Base-by-base conservation (phyloP, 179 eudicot species). In the Drosera spatulata region DNA sequence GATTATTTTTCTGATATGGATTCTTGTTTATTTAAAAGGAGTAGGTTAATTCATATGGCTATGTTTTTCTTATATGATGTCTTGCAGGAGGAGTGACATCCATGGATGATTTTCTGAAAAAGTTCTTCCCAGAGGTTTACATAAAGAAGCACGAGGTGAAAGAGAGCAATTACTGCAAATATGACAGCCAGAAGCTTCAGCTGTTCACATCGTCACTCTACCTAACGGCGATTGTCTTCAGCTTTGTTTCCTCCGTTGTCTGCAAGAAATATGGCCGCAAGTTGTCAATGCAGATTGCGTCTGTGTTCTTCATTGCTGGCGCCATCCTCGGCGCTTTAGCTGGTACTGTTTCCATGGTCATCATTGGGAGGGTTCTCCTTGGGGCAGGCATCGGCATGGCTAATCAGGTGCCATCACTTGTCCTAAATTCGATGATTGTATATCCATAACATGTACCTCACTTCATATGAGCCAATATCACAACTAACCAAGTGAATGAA, bases 101-200 rank as follows among this genome's bases (percentile, higher is more conserved):
- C 7, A 45, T 45, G 49, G 49, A 45, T 45, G 49, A 45, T 45
- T 45, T 45, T 45, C 49, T 45, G 49, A 1, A 6, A 45, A 10
- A 6, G 10, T 45, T 45, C 10, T 45, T 45, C 10, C 49, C 49
- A 6, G 10, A 45, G 1, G 49, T 45, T 45, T 45, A 45, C 10
- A 2, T 45, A 10, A 45, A 14, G 55, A 51, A 51, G 33, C 55
- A 10, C n/a, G 5, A 51, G 55, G 55, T 5, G 13, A 51, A 2
- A 10, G 55, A 51, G 55, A 11, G n/a, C 55, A 51, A 51, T 2
- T 51, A 51, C 55, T 51, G 55, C 55, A 51, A 51, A 14, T 51
- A 9, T 51, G 33, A 51, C 55, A 11, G 13, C 33, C 6, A 51
- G 33, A 5, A 51, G 6, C 55, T 51, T 12, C 55, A 51, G 33